Base-by-base conservation (phyloP, 164 flowering plant genomes). In the Dillenia suffruticosa region DNA sequence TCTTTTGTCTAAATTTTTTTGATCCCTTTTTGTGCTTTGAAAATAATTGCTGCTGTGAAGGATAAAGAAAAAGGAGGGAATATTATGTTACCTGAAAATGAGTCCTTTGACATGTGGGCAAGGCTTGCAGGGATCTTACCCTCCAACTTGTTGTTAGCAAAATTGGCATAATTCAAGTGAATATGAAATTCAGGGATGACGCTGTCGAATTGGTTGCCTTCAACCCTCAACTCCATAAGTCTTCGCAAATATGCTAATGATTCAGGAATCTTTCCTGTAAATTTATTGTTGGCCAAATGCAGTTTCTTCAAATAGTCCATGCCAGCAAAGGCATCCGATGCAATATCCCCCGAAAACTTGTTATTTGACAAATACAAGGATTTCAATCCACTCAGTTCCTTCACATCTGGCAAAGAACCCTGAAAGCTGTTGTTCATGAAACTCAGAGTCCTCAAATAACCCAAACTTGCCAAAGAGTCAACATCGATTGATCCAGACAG, bases 121-220 rank as follows among this genome's bases (percentile, higher is more conserved):
- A 85, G 77, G 67, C 49, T 32, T 1, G 40, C 7, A 0, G 90
- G 90, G 40, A 85, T 74, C 0, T 49, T 69, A 10, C 90, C 90
- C 1, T 15, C 54, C 54, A 85, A 53, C 3, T 58, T 43, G 59
- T 85, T 85, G 58, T 76, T 60, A 10, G 90, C 68, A 0, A 81
- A 56, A 62, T 76, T 79, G 12, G 80, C 54, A 0, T 5, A 7
- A 9, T 19, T 44, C 46, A 76, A 48, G 15, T 51, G 12, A 0
- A 48, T 47, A 9, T 32, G n/a, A 58, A 84, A 76, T 46, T 60
- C 63, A 0, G 90, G 90, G 3, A 85, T 70, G 2, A 14, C n/a
- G 1, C 90, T 86, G 0, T 26, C 24, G 54, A 85, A 83, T n/a
- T 62, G 45, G 65, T 85, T 85, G 2, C 69, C 61, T 8, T 85